These are phyloP conservation scores for Podila clonocystis DNA, from an alignment of 192 early-diverging fungal species.

Conservation along the genomic window DNA sequence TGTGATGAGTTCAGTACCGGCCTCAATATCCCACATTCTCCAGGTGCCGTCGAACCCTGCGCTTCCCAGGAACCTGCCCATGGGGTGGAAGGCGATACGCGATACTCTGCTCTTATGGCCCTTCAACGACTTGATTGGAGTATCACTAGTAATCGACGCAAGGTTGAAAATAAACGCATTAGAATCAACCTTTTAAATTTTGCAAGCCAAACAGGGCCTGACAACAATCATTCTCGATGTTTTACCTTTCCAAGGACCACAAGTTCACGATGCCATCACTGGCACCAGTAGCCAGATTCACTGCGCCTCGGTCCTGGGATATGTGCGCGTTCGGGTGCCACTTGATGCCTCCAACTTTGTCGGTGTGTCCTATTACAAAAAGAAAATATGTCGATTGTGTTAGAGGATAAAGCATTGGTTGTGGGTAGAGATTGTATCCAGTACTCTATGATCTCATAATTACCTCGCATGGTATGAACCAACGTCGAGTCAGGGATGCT, in stretches of 20 bases:
- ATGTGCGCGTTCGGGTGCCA: constrained; percentile 88
- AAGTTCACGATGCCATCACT: constrained; percentile 81
- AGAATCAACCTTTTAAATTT: not conserved
- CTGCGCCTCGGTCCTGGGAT: constrained; percentile 56
- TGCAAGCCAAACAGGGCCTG: not conserved
- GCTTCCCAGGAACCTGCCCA: constrained; percentile 83
- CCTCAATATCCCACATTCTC: constrained; percentile 95
- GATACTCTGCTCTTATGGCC: constrained; percentile 89
- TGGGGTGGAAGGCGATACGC: constrained; percentile 91
- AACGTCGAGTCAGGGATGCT: constrained; percentile 76
- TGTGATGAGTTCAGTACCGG: constrained; percentile 77
- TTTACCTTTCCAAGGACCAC: constrained; percentile 86
- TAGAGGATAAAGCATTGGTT: not conserved
- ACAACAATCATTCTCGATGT: not conserved
- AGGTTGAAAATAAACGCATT: too few species aligned
- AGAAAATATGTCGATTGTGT: not conserved
- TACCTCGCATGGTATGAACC: constrained; percentile 65
- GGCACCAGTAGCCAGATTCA: constrained; percentile 88
- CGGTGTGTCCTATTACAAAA: constrained; percentile 75
- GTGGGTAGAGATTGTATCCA: not conserved
- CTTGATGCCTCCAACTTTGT: constrained; percentile 87
- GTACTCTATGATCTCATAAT: not conserved
- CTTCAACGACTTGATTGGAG: constrained; percentile 78
- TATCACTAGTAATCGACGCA: constrained; percentile 51
- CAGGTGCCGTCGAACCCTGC: constrained; percentile 87